Base-by-base conservation (phyloP, 108 stramenopile genomes). In the Discostella pseudostelligera region DNA sequence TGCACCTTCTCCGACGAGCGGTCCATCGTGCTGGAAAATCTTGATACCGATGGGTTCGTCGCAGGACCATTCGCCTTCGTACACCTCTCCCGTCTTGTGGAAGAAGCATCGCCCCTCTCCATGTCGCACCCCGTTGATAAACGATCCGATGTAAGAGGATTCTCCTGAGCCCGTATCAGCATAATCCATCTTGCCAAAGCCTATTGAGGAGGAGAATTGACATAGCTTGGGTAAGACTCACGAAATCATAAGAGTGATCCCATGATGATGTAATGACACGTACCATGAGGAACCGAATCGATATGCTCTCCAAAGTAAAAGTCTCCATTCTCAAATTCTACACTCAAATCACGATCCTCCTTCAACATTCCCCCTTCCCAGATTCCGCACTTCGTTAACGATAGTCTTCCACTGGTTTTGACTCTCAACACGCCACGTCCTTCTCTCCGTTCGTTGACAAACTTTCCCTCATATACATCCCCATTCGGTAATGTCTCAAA, bases 401-500 rank as follows among this genome's bases (percentile, higher is more conserved):
- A n/a, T 17, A 3, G 16, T 26, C 20, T 51, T 26, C 13, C 13
- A 28, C 28, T 16, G 14, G 25, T 51, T 12, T 59, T 61, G 6
- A 26, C 35, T 43, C 39, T 73, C 21, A 78, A 40, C 0, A 67
- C 64, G 6, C 77, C 77, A 49, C 21, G 40, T 39, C 77, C 77
- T 44, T 78, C 63, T 19, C 71, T 49, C 8, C 9, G 35, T 17
- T 69, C 72, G 16, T 74, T 62, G 1, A 14, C 16, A 36, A 80
- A 80, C 6, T 37, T 35, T 6, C 79, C 79, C 40, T 74, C 73
- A 53, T 59, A 80, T 11, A 69, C 67, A 53, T 75, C 73, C 8
- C 73, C 73, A 37, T 74, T 69, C 0, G 67, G 10, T 12, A 46
- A 45, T 4, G 65, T 68, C 21, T 72, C 65, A 0, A 43, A 72